phyloP scores from a whole-genome alignment of 2,329 filamentous ascomycete species.

The Gaeumannomyces sp. region DNA sequence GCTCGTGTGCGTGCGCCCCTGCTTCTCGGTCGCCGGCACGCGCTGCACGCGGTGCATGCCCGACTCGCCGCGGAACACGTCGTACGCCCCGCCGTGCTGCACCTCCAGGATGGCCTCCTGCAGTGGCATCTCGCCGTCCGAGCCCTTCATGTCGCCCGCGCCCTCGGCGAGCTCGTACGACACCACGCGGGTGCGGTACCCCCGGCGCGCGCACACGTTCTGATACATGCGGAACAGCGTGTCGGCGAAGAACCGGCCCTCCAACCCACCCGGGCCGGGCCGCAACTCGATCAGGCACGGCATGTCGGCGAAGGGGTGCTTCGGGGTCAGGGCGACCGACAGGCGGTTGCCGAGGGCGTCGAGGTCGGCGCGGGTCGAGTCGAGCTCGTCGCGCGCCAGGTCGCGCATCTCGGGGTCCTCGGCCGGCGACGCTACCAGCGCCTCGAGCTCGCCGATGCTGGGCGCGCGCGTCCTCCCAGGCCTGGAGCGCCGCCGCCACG shows the following conservation, averaged over 20 bases:
- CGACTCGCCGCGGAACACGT: constrained; percentile 74
- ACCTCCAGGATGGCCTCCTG: constrained; percentile 87
- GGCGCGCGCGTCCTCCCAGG: constrained; percentile 51
- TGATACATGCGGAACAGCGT: constrained; percentile 88
- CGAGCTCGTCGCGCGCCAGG: constrained; percentile 76
- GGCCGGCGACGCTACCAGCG: constrained; percentile 36
- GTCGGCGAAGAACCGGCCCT: constrained; percentile 85
- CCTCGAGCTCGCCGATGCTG: constrained; percentile 47
- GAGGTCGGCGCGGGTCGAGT: constrained; percentile 56
- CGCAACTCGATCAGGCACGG: constrained; percentile 89
- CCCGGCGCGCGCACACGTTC: constrained; percentile 59
- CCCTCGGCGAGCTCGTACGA: constrained; percentile 76
- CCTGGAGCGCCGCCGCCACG: constrained; percentile 50
- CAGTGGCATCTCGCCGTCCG: constrained; percentile 61
- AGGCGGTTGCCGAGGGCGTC: constrained; percentile 59
- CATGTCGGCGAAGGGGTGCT: constrained; percentile 82
- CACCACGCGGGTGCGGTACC: constrained; percentile 60
- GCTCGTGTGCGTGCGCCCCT: constrained; percentile 88
- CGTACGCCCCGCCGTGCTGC: constrained; percentile 70
- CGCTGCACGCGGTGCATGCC: constrained; percentile 95
- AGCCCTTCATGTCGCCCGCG: constrained; percentile 43
- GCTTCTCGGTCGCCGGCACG: constrained; percentile 83
- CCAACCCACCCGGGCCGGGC: constrained; percentile 84
- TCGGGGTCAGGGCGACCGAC: constrained; percentile 72
- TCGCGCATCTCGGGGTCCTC: constrained; percentile 65